Conservation (phyloP, 192 early-diverging fungal species). For the Linnemannia exigua region DNA sequence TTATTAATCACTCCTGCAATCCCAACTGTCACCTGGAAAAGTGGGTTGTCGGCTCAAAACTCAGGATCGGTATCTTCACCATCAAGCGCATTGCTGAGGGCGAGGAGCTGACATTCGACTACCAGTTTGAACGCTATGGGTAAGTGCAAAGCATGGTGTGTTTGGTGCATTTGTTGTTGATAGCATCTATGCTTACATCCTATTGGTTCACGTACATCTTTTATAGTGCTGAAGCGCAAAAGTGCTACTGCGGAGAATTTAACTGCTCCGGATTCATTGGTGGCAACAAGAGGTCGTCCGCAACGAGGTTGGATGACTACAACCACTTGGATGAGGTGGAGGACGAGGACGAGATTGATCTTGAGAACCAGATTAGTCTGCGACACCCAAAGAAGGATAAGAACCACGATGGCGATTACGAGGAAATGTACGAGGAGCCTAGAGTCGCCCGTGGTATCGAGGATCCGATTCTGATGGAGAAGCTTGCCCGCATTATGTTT, state of each 20-base stretch:
- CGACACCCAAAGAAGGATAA: constrained; percentile 65
- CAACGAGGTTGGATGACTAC: constrained; percentile 60
- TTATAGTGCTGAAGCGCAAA: constrained; percentile 86
- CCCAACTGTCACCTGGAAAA: constrained; percentile 97
- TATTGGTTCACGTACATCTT: constrained; percentile 2
- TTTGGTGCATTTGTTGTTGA: neutral
- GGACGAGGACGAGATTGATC: constrained; percentile 66
- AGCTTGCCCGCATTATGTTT: constrained; percentile 58
- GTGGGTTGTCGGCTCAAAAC: constrained; percentile 93
- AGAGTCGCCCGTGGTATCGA: constrained; percentile 53
- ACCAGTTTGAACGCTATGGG: constrained; percentile 97
- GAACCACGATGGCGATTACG: constrained; percentile 55
- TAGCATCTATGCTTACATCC: neutral
- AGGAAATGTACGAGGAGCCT: constrained; percentile 48
- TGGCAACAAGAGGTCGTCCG: constrained; percentile 77
- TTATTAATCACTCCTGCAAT: constrained; percentile 98
- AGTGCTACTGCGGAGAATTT: constrained; percentile 91
- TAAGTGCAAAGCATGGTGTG: constrained; percentile 42
- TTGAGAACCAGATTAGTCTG: constrained; percentile 69
- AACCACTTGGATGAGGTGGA: constrained; percentile 68
- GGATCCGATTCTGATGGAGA: constrained; percentile 48
- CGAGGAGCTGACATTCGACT: constrained; percentile 97
- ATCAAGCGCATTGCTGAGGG: constrained; percentile 80
- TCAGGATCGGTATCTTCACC: constrained; percentile 98
- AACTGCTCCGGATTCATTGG: constrained; percentile 95